These are phyloP conservation scores for Simplicillium sp. DNA, from an alignment of 2,329 filamentous ascomycete genomes.

Conservation along the genomic window DNA sequence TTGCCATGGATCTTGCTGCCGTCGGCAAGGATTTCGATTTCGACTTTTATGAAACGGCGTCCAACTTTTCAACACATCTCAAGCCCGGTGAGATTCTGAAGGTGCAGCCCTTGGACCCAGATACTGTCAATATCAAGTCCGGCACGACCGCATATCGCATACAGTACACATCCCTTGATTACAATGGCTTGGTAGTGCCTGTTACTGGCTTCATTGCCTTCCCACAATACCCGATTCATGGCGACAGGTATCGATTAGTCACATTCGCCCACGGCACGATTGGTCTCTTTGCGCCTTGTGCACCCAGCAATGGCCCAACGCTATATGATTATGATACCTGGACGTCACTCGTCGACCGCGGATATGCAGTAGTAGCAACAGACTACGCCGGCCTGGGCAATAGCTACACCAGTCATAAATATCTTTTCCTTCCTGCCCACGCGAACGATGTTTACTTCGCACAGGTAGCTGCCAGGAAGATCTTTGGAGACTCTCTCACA, in stretches of 20 bases:
- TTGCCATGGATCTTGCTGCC: background rate
- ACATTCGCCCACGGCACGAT: conserved; percentile 10
- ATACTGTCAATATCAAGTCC: background rate
- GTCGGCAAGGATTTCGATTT: background rate
- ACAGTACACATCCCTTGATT: background rate
- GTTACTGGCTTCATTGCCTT: background rate
- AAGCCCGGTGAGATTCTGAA: background rate
- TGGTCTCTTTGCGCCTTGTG: conserved; percentile 7
- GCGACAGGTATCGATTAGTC: background rate
- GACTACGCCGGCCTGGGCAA: conserved; percentile 12
- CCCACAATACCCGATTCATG: background rate
- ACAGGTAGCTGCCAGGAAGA: conserved; percentile 3
- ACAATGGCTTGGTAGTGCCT: background rate
- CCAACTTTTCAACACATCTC: background rate
- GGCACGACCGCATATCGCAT: background rate
- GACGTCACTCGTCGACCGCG: conserved; percentile 4
- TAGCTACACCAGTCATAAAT: conserved; percentile 9
- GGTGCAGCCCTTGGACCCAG: background rate
- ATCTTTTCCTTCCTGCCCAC: conserved; percentile 5
- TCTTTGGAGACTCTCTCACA: conserved; percentile 4
- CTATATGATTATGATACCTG: conserved; percentile 8
- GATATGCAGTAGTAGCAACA: conserved; percentile 10
- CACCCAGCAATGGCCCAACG: conserved; percentile 4
- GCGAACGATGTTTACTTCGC: conserved; percentile 8
- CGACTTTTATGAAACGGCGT: background rate